phyloP scores from a whole-genome alignment of 164 flowering plant species.

The Berberis vulgaris region DNA sequence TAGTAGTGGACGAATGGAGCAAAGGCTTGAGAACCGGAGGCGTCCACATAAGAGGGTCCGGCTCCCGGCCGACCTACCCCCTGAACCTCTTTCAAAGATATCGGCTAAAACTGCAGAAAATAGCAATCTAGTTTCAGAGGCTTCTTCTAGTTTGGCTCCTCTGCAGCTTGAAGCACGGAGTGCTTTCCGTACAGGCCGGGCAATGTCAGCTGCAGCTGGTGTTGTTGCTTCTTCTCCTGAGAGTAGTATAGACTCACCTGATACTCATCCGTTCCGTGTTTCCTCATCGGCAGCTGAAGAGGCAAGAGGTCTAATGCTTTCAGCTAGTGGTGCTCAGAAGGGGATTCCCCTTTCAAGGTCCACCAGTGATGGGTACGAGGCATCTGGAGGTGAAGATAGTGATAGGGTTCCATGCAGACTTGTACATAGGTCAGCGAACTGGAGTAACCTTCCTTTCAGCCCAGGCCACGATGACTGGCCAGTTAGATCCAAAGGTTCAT shows the following conservation, averaged over 20 bases:
- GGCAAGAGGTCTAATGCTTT: slow-evolving; percentile 34
- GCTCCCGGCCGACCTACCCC: slow-evolving; percentile 58
- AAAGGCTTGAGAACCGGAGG: slow-evolving; percentile 49
- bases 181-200: slow-evolving; percentile 66
- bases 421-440: slow-evolving; percentile 48
- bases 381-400: slow-evolving; percentile 98
- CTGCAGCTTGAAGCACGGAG: slow-evolving; percentile 80
- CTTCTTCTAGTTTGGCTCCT: slow-evolving; percentile 59
- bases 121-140: slow-evolving; percentile 19
- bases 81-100: slow-evolving; percentile 28
- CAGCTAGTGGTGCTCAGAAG: slow-evolving; percentile 22
- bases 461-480: neutral
- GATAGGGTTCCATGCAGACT: slow-evolving; percentile 62
- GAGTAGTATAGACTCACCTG: slow-evolving; percentile 87
- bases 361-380: slow-evolving; percentile 90
- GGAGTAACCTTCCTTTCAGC: slow-evolving; percentile 42
- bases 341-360: slow-evolving; percentile 71
- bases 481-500: slow-evolving; percentile 24
- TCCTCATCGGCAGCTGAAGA: slow-evolving; percentile 84
- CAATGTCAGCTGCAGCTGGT: slow-evolving; percentile 44
- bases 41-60: slow-evolving; percentile 51
- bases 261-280: slow-evolving; percentile 62
- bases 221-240: slow-evolving; percentile 78
- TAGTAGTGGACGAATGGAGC: slow-evolving; percentile 49
- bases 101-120: slow-evolving; percentile 28